These are phyloP conservation scores for Phylloporus sp. DNA, from an alignment of 768 basidiomycete species.

Conservation along the genomic window DNA sequence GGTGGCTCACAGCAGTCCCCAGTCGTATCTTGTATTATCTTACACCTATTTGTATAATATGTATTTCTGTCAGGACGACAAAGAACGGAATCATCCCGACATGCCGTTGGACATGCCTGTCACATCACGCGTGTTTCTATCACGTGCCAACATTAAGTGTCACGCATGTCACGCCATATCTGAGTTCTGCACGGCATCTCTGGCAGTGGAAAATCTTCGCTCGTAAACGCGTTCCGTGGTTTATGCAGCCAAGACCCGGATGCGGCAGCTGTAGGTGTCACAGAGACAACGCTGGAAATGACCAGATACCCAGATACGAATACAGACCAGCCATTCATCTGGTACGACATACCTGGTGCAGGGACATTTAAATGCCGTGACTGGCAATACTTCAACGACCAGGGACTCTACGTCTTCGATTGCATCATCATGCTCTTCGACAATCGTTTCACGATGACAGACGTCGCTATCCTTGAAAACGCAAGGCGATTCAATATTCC, in stretches of 20 bases:
- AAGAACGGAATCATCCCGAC: neutral
- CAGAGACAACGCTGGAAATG: slow-evolving; percentile 16
- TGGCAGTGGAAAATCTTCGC: slow-evolving; percentile 37
- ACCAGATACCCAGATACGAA: slow-evolving; percentile 15
- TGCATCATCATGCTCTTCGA: slow-evolving; percentile 22
- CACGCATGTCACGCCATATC: no score
- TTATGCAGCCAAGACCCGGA: slow-evolving; percentile 16
- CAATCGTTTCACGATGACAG: slow-evolving; percentile 22
- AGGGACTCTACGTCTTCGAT: slow-evolving; percentile 25
- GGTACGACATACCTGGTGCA: slow-evolving; percentile 24
- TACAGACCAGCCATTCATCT: slow-evolving; percentile 13
- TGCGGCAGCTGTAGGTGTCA: slow-evolving; percentile 17
- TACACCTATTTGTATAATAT: no score
- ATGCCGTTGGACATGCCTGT: neutral
- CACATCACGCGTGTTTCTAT: neutral
- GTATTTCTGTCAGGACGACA: neutral
- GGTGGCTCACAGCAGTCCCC: no score
- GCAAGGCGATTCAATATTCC: slow-evolving; percentile 16
- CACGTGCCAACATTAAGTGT: no score
- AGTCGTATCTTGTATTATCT: no score
- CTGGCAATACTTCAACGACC: slow-evolving; percentile 23
- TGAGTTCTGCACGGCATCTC: slow-evolving; percentile 17
- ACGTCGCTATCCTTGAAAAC: slow-evolving; percentile 17
- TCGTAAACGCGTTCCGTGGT: slow-evolving; percentile 36
- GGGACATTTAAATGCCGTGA: slow-evolving; percentile 17